Conservation (phyloP, 2,329 filamentous ascomycete genomes). For the Akanthomyces lecanii region DNA sequence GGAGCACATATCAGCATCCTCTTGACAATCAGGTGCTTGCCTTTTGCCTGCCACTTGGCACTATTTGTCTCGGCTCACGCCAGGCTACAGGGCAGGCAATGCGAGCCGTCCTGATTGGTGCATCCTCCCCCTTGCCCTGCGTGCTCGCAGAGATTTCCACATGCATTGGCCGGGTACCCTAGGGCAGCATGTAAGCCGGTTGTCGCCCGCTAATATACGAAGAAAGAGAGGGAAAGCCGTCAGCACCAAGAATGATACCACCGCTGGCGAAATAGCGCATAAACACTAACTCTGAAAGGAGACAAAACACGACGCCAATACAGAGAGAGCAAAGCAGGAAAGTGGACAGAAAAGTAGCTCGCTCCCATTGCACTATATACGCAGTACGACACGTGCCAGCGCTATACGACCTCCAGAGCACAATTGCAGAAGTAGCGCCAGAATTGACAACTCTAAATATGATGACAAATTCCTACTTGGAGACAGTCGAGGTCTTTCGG, state of each 20-base stretch:
- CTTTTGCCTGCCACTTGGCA: neutral
- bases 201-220: slow-evolving; percentile 16
- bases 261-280: slow-evolving; percentile 10
- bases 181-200: slow-evolving; percentile 15
- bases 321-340: neutral
- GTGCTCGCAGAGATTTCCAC: slow-evolving; percentile 1
- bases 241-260: slow-evolving; percentile 13
- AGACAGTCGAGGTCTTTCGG: neutral
- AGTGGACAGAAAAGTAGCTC: neutral
- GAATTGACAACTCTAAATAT: neutral
- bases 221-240: neutral
- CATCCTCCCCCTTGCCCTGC: neutral
- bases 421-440: neutral
- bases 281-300: slow-evolving; percentile 12
- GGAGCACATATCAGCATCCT: neutral
- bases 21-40: neutral
- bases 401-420: neutral
- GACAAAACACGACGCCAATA: slow-evolving; percentile 7
- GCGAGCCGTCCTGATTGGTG: neutral
- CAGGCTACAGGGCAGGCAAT: neutral
- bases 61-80: neutral
- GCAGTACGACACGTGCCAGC: neutral
- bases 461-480: neutral
- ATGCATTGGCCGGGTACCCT: neutral
- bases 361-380: neutral